Conservation (phyloP, 2,329 filamentous ascomycete genomes). For the Trichoderma atrobrunneum region DNA sequence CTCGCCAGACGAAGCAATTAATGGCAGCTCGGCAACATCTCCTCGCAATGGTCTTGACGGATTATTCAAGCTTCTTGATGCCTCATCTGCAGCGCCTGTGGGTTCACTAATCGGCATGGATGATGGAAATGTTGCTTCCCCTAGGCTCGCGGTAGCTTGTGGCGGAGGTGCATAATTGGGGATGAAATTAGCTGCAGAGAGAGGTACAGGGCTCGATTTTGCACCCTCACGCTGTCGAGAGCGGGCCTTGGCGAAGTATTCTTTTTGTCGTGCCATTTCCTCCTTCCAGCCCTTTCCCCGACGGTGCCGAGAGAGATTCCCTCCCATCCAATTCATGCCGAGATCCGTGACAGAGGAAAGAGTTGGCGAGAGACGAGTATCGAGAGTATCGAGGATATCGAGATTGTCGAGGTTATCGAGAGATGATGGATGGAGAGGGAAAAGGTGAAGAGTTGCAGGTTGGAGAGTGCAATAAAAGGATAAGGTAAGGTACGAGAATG, state of each 20-base stretch:
- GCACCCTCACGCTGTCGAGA: conserved; percentile 23
- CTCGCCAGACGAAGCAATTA: neutral
- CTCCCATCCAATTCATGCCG: conserved; percentile 44
- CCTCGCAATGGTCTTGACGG: no score
- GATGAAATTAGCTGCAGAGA: conserved; percentile 24
- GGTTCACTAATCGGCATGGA: neutral
- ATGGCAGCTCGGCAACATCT: neutral
- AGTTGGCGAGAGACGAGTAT: no score
- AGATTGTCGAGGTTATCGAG: neutral
- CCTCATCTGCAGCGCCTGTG: neutral
- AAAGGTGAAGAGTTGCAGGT: neutral
- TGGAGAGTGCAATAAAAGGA: neutral
- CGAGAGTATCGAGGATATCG: neutral
- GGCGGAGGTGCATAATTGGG: conserved; percentile 28
- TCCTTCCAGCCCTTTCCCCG: conserved; percentile 33
- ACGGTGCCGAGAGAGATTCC: conserved; percentile 37
- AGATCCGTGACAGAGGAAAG: no score
- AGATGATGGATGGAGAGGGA: neutral
- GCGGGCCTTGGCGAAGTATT: conserved; percentile 39
- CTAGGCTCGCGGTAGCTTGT: neutral
- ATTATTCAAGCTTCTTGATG: neutral
- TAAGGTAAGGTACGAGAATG: neutral
- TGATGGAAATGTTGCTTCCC: neutral
- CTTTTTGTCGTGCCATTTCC: conserved; percentile 36
- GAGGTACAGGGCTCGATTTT: neutral